Conservation (phyloP, 2,329 filamentous ascomycete genomes). For the Venturia pyrina region DNA sequence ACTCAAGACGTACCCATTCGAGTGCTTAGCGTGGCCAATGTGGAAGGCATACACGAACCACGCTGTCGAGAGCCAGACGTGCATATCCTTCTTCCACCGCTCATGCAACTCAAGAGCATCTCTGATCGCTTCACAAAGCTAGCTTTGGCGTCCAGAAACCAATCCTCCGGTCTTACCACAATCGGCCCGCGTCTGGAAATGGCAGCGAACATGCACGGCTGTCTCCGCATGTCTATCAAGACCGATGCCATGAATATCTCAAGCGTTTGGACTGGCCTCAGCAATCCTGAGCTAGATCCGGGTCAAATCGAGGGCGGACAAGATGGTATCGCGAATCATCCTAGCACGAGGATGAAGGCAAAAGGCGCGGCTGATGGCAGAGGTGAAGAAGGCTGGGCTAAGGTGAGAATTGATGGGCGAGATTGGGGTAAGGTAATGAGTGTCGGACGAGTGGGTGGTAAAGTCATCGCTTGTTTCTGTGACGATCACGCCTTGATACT, state of each 20-base stretch:
- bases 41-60: slow-evolving; percentile 92
- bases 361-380: slow-evolving; percentile 46
- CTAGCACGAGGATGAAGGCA: slow-evolving; percentile 65
- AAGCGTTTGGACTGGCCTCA: slow-evolving; percentile 74
- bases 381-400: slow-evolving; percentile 77
- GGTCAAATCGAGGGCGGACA: slow-evolving; percentile 57
- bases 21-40: slow-evolving; percentile 69
- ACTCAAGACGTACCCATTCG: slow-evolving; percentile 95
- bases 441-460: slow-evolving; percentile 77
- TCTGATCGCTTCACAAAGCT: slow-evolving; percentile 93
- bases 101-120: slow-evolving; percentile 84
- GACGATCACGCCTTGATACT: slow-evolving; percentile 72
- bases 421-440: slow-evolving; percentile 95
- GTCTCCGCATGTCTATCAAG: slow-evolving; percentile 65
- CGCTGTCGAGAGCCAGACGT: slow-evolving; percentile 85
- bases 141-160: slow-evolving; percentile 34
- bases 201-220: slow-evolving; percentile 90
- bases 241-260: slow-evolving; percentile 80
- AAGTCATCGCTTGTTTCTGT: slow-evolving; percentile 78
- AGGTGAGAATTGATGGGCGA: slow-evolving; percentile 79
- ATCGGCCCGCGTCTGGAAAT: slow-evolving; percentile 63
- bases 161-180: slow-evolving; percentile 24
- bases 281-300: slow-evolving; percentile 81
- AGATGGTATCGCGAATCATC: slow-evolving; percentile 62
- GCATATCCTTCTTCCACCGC: slow-evolving; percentile 78